Percentiles rank a stretch among this genome's conserved stretches.
These are phyloP conservation scores for Neurospora cerealis DNA, from an alignment of 495 filamentous ascomycete species.

Conservation along the genomic window DNA sequence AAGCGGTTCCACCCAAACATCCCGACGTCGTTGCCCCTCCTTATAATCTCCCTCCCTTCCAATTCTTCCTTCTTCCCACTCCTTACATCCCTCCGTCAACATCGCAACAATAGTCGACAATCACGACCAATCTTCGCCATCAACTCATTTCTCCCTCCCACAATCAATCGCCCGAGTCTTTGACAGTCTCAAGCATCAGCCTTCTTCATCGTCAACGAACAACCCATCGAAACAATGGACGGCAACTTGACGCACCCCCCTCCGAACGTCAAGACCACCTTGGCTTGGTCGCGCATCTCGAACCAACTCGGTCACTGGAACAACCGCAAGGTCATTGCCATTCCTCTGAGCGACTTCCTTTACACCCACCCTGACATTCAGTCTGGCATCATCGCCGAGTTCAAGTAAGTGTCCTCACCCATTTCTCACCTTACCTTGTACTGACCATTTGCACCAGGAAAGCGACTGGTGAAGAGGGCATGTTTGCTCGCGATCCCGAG, in stretches of 20 bases:
- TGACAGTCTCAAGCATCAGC: neutral
- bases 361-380: neutral
- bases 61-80: neutral
- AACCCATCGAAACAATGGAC: neutral
- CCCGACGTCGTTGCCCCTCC: neutral
- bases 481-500: neutral
- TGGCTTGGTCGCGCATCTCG: neutral
- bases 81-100: neutral
- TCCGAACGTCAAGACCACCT: neutral
- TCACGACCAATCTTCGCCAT: neutral
- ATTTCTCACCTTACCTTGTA: neutral
- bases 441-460: neutral
- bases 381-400: neutral
- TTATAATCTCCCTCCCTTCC: neutral
- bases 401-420: neutral
- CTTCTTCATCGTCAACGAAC: neutral
- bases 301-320: slow-evolving; percentile 13
- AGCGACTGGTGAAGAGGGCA: neutral
- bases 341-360: neutral
- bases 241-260: neutral
- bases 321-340: slow-evolving; percentile 10
- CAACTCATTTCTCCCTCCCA: neutral
- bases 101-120: neutral
- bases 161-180: neutral
- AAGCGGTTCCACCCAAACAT: neutral